Evolutionary conservation across 2,329 filamentous ascomycete genomes (phyloP).

Genomic region (Mollisiaceae sp.): DNA sequence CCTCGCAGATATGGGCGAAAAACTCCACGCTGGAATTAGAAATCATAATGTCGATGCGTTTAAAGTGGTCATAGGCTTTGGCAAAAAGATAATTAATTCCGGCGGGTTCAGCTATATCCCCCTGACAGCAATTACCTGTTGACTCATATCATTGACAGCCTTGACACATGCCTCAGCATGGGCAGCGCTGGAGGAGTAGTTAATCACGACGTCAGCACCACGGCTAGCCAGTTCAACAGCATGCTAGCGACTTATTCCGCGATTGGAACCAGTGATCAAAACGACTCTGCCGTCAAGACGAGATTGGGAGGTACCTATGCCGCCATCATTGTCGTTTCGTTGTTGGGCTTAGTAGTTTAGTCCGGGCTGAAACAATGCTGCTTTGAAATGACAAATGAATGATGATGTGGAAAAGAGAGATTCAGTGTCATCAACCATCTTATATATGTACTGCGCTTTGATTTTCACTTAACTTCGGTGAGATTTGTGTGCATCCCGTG

Average conservation of each 20-base stretch:
- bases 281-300: slow-evolving; percentile 24
- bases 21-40: slow-evolving; percentile 53
- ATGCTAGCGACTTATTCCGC: slow-evolving; percentile 70
- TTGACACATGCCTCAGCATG: slow-evolving; percentile 68
- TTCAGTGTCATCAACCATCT: too few species aligned
- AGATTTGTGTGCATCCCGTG: too few species aligned
- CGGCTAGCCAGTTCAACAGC: slow-evolving; percentile 70
- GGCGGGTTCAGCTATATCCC: slow-evolving; percentile 60
- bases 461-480: too few species aligned
- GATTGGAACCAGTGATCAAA: slow-evolving; percentile 60
- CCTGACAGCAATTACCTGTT: slow-evolving; percentile 57
- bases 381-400: too few species aligned
- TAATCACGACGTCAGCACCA: slow-evolving; percentile 62
- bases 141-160: slow-evolving; percentile 56
- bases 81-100: slow-evolving; percentile 31
- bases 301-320: background rate
- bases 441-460: too few species aligned
- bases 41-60: slow-evolving; percentile 30
- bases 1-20: slow-evolving; percentile 45
- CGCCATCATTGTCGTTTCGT: background rate
- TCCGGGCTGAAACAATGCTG: too few species aligned
- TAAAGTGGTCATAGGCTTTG: slow-evolving; percentile 29
- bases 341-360: too few species aligned
- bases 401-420: too few species aligned
- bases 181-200: slow-evolving; percentile 62